Evolutionary conservation across 2,329 filamentous ascomycete genomes (phyloP).

Genomic region (Calonectria hawksworthii): DNA sequence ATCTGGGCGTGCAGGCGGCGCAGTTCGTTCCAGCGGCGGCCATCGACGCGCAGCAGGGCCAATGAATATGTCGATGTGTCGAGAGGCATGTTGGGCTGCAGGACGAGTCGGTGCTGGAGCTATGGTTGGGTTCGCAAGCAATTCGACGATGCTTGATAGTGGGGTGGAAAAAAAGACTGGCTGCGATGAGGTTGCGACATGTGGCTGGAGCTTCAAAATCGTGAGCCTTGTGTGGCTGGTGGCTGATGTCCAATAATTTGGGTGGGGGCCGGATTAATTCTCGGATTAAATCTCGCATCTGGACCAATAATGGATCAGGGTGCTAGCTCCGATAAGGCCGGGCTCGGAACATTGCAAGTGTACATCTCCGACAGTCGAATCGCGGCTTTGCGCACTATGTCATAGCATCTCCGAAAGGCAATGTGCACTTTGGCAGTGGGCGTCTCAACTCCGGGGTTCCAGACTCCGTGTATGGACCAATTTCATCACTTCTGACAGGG

Average conservation of each 20-base stretch:
- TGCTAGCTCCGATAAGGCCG: slow-evolving; percentile 29
- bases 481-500: background rate
- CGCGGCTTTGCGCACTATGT: slow-evolving; percentile 23
- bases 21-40: slow-evolving; percentile 96
- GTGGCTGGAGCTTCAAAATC: slow-evolving; percentile 34
- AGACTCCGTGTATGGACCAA: background rate
- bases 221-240: slow-evolving; percentile 12
- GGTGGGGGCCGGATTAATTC: slow-evolving; percentile 29
- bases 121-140: slow-evolving; percentile 4
- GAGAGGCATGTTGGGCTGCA: slow-evolving; percentile 78
- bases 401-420: slow-evolving; percentile 29
- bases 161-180: slow-evolving; percentile 42
- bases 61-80: slow-evolving; percentile 94
- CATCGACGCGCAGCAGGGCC: slow-evolving; percentile 85
- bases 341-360: slow-evolving; percentile 39
- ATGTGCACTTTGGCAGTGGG: background rate
- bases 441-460: background rate
- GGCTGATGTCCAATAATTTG: background rate
- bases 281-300: slow-evolving; percentile 32
- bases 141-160: slow-evolving; percentile 33
- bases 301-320: slow-evolving; percentile 1
- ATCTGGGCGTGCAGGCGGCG: slow-evolving; percentile 91
- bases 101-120: slow-evolving; percentile 5
- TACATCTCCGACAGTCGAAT: slow-evolving; percentile 29
- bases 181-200: slow-evolving; percentile 37